Conservation (phyloP, 768 basidiomycete species). For the Trametes cinnabarina region DNA sequence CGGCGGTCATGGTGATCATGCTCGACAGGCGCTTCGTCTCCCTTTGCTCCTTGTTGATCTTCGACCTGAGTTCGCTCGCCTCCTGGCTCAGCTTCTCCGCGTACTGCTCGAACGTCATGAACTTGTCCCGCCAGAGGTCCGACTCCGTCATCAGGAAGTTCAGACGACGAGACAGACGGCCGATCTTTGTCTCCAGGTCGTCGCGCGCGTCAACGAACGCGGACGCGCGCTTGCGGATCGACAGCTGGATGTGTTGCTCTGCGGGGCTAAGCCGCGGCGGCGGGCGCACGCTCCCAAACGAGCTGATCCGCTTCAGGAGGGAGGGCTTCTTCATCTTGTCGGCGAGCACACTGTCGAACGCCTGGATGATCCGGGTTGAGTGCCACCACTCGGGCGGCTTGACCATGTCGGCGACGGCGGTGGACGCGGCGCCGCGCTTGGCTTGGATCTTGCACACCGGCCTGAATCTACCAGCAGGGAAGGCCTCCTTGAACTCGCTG, state of each 20-base stretch:
- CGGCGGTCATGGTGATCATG: constrained; percentile 70
- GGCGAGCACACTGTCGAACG: constrained; percentile 83
- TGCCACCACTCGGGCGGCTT: constrained; percentile 95
- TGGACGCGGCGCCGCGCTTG: constrained; percentile 73
- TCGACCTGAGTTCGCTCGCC: constrained; percentile 77
- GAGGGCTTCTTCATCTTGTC: constrained; percentile 91
- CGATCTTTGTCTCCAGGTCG: constrained; percentile 92
- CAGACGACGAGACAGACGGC: constrained; percentile 76
- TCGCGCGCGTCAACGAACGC: constrained; percentile 93
- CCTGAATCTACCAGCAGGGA: constrained; percentile 88
- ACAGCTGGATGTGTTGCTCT: constrained; percentile 82
- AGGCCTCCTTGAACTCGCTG: constrained; percentile 93
- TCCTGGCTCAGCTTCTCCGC: constrained; percentile 88
- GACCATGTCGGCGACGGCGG: constrained; percentile 86
- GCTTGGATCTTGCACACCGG: constrained; percentile 90
- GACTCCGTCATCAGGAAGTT: constrained; percentile 92
- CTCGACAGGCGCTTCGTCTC: constrained; percentile 86
- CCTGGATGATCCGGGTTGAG: constrained; percentile 84
- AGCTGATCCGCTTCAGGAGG: constrained; percentile 78
- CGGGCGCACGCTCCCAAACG: constrained; percentile 67
- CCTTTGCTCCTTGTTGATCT: constrained; percentile 88
- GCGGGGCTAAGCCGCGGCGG: constrained; percentile 72
- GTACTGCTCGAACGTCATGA: constrained; percentile 91
- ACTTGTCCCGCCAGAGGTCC: constrained; percentile 90
- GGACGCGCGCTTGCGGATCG: constrained; percentile 90